Conservation (phyloP, 768 basidiomycete genomes). For the Lactarius vividus region DNA sequence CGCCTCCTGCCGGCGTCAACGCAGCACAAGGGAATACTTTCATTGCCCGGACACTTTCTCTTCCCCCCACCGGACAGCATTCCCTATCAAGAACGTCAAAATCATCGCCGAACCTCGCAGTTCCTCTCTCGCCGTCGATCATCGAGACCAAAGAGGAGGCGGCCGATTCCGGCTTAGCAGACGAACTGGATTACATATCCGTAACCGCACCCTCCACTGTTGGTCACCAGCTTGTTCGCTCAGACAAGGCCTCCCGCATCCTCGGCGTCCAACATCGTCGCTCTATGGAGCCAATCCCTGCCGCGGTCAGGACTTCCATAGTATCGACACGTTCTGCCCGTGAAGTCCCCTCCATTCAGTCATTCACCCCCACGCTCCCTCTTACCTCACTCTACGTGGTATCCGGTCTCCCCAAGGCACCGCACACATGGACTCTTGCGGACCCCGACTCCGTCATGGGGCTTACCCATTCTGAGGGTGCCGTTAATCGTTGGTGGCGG, state of each 20-base stretch:
- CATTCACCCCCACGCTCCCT: conserved; percentile 68
- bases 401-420: conserved; percentile 84
- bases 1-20: neutral
- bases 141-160: conserved; percentile 16
- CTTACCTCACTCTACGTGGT: conserved; percentile 85
- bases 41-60: neutral
- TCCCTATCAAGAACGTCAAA: conserved; percentile 12
- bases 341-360: conserved; percentile 53
- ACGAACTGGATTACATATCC: conserved; percentile 75
- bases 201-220: conserved; percentile 36
- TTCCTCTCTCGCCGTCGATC: neutral
- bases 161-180: conserved; percentile 50
- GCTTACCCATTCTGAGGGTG: conserved; percentile 78
- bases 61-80: neutral
- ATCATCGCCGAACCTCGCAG: neutral
- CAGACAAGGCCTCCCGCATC: conserved; percentile 75
- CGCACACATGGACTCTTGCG: conserved; percentile 86
- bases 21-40: neutral
- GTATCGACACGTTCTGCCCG: conserved; percentile 70
- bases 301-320: conserved; percentile 70
- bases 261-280: conserved; percentile 71
- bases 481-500: conserved; percentile 86
- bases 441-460: conserved; percentile 82
- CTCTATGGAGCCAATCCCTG: conserved; percentile 85
- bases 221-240: conserved; percentile 40